Conservation (phyloP, 2,329 filamentous ascomycete species). For the Rhynchosporium agropyri region DNA sequence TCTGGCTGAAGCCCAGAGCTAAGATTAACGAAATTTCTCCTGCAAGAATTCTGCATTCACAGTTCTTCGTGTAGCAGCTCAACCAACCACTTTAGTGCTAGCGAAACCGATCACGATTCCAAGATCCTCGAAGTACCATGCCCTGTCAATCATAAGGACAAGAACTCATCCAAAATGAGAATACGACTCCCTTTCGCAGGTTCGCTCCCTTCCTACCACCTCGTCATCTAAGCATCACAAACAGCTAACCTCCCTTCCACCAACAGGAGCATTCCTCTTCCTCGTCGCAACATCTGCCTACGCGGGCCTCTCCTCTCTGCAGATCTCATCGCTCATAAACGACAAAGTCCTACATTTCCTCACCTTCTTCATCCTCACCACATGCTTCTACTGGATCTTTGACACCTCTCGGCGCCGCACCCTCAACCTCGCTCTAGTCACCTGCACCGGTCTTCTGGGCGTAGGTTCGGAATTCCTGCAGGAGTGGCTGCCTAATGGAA, state of each 20-base stretch:
- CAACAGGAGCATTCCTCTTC: conserved; percentile 65
- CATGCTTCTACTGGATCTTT: conserved; percentile 94
- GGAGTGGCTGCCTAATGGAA: conserved; percentile 72
- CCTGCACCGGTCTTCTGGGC: conserved; percentile 73
- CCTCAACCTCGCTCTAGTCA: conserved; percentile 78
- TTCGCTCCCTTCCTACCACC: conserved; percentile 47
- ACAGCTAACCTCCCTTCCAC: conserved; percentile 22
- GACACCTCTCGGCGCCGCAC: conserved; percentile 86
- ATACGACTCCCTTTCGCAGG: conserved; percentile 89
- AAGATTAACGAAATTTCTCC: neutral
- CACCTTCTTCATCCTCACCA: conserved; percentile 87
- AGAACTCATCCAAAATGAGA: conserved; percentile 61
- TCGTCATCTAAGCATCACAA: neutral
- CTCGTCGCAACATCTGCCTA: conserved; percentile 78
- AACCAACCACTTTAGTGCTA: conserved; percentile 1
- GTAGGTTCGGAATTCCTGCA: conserved; percentile 78
- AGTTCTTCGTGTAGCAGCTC: neutral
- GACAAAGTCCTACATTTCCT: conserved; percentile 88
- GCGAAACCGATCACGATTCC: conserved; percentile 1
- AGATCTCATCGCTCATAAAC: conserved; percentile 64
- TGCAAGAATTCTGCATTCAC: neutral
- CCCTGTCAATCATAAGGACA: conserved; percentile 4
- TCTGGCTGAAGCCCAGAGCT: neutral
- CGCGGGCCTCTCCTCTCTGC: conserved; percentile 71
- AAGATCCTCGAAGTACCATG: neutral